Evolutionary conservation across 176 grass and related monocot species (phyloP), one percentile per base, ranked within the genome.

Genomic region (Thalia dealbata): DNA sequence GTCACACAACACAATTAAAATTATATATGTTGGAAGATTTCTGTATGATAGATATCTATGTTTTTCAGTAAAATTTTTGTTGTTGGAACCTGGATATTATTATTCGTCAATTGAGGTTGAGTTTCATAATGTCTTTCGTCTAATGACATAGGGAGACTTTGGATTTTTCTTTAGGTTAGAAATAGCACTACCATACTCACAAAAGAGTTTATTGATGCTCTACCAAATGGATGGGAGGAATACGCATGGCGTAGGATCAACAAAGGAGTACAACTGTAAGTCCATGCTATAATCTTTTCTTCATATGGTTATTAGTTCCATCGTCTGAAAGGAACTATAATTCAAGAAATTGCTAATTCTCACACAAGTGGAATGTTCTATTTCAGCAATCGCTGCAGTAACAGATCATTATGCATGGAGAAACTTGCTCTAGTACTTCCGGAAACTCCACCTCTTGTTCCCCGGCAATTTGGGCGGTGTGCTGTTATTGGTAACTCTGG

Each of bases 191-290:
- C 89, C 51, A 73, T 97, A 88, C 89, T 97, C 6, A 97, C 93
- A 25, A 92, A 90, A 56, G 93, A 92, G 81, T 97, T 90, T 42
- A 92, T 97, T 75, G 93, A 97, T 86, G 78, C 89, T 73, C 65
- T 97, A 64, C 89, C 83, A 81, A 84, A 92, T 92, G 93, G 93
- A 52, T 97, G 93, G 93, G 82, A 92, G 77, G 89, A 91, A 28
- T 97, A 97, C 82, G 93, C 93, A 69, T 97, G 93, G 93, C 85
- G 61, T 58, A 88, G 93, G 71, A 92, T 97, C 73, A 97, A 97
- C 81, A 97, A 92, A 86, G 93, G 93, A 92, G 75, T 71, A 25
- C 74, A 86, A 82, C 84, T 92, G 93, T 97, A 78, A 84, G 93
- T 22, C 14, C 5, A 15, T 18, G n/a, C n/a, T 13, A 15, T 52